Conservation (phyloP, 2,329 filamentous ascomycete genomes). For the Venturia aucupariae region DNA sequence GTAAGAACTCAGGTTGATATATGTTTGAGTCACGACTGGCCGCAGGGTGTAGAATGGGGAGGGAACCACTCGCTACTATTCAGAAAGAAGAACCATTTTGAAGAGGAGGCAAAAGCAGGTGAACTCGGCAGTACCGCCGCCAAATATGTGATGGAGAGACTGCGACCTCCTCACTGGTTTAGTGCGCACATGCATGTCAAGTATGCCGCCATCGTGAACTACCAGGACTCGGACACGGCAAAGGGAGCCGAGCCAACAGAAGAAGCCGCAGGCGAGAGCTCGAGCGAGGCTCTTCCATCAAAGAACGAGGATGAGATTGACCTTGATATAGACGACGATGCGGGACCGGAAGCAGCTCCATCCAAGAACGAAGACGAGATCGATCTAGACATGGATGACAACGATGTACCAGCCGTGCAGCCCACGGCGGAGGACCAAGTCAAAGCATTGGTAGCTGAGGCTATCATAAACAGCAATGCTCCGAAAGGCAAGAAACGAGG, state of each 20-base stretch:
- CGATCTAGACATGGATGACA: constrained; percentile 49
- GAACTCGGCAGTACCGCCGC: constrained; percentile 74
- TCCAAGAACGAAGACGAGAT: constrained; percentile 59
- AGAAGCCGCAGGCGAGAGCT: background rate
- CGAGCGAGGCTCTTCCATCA: background rate
- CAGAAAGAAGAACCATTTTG: constrained; percentile 63
- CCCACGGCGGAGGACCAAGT: constrained; percentile 31
- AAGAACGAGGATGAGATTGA: constrained; percentile 28
- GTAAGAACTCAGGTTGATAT: constrained; percentile 82
- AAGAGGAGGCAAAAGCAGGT: constrained; percentile 64
- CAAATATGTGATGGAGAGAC: constrained; percentile 65
- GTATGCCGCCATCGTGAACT: constrained; percentile 51
- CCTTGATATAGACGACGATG: constrained; percentile 14
- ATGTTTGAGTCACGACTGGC: constrained; percentile 94
- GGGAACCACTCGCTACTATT: constrained; percentile 65
- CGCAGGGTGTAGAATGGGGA: constrained; percentile 67
- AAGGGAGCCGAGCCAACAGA: background rate
- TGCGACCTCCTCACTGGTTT: constrained; percentile 85
- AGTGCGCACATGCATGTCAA: constrained; percentile 84
- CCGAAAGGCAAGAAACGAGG: constrained; percentile 28
- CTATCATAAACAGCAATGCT: constrained; percentile 16
- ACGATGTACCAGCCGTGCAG: constrained; percentile 28
- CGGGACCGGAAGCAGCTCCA: constrained; percentile 16
- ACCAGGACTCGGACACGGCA: background rate
- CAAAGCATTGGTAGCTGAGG: constrained; percentile 17